Conservation (phyloP, 1,284 basidiomycete species). For the Tylopilus sp. region DNA sequence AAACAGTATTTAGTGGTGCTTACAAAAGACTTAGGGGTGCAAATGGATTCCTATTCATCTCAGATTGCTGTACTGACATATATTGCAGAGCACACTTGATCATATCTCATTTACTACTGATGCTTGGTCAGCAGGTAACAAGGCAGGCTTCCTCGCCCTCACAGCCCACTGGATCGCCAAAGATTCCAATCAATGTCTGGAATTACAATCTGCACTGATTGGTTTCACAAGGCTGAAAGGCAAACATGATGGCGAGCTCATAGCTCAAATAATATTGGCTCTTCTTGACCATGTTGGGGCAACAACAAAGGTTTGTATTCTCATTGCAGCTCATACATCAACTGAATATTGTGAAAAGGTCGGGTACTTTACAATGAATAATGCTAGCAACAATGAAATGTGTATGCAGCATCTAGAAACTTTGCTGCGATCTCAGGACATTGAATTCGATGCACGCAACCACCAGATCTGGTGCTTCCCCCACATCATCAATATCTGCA, state of each 20-base stretch:
- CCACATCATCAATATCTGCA: slow-evolving; percentile 9
- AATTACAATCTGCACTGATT: slow-evolving; percentile 4
- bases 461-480: slow-evolving; percentile 5
- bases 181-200: background rate
- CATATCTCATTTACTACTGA: slow-evolving; percentile 10
- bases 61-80: too few species aligned
- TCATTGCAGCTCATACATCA: background rate
- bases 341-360: slow-evolving; percentile 2
- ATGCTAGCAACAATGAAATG: slow-evolving; percentile 6
- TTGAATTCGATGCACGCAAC: slow-evolving; percentile 3
- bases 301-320: slow-evolving; percentile 5
- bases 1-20: slow-evolving; percentile 3
- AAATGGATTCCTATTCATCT: background rate
- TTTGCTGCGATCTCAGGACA: background rate
- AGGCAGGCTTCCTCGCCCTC: background rate
- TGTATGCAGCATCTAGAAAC: slow-evolving; percentile 7
- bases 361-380: slow-evolving; percentile 14
- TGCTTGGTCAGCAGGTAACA: slow-evolving; percentile 8
- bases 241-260: background rate
- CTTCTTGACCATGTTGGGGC: slow-evolving; percentile 5
- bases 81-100: background rate
- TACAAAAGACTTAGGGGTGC: slow-evolving; percentile 3
- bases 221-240: slow-evolving; percentile 8
- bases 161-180: slow-evolving; percentile 16
- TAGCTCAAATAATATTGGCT: slow-evolving; percentile 3